phyloP scores from a whole-genome alignment of 768 basidiomycete genomes.

The Lentinula aciculospora region DNA sequence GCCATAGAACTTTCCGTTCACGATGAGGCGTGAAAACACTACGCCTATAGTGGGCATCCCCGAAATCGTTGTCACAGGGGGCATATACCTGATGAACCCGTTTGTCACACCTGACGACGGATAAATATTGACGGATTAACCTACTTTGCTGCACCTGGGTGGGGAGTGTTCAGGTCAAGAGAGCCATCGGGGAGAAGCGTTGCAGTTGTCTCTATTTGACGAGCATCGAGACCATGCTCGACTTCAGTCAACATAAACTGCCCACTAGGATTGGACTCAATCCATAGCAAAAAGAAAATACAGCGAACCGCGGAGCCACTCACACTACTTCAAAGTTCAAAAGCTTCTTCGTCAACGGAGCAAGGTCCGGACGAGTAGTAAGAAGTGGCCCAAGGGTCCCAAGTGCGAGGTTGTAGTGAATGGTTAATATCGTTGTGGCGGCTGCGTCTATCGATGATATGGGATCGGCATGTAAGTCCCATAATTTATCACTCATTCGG shows the following conservation, averaged over 20 bases:
- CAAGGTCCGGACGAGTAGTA: not conserved
- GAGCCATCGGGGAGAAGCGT: conserved; percentile 22
- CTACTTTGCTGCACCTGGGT: conserved; percentile 26
- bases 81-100: conserved; percentile 13
- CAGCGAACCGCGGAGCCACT: not conserved
- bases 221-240: conserved; percentile 32
- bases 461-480: conserved; percentile 10
- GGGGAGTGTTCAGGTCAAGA: conserved; percentile 27
- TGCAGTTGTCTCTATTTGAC: conserved; percentile 32
- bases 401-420: conserved; percentile 11
- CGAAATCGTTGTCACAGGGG: conserved; percentile 27
- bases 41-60: conserved; percentile 25
- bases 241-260: conserved; percentile 28
- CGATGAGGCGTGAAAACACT: conserved; percentile 27
- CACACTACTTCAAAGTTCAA: conserved; percentile 4
- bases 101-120: not conserved
- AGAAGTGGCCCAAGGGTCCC: conserved; percentile 9
- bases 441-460: conserved; percentile 6
- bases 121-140: not conserved
- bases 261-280: conserved; percentile 14
- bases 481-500: conserved; percentile 5
- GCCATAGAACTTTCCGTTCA: conserved; percentile 24
- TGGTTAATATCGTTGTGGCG: conserved; percentile 6
- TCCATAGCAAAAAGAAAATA: conserved; percentile 1
- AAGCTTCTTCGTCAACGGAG: not conserved